A percentile compares a stretch with the other conserved stretches of the same genome.
Conservation (phyloP, 306 rosid species). For the Neltuma alba region DNA sequence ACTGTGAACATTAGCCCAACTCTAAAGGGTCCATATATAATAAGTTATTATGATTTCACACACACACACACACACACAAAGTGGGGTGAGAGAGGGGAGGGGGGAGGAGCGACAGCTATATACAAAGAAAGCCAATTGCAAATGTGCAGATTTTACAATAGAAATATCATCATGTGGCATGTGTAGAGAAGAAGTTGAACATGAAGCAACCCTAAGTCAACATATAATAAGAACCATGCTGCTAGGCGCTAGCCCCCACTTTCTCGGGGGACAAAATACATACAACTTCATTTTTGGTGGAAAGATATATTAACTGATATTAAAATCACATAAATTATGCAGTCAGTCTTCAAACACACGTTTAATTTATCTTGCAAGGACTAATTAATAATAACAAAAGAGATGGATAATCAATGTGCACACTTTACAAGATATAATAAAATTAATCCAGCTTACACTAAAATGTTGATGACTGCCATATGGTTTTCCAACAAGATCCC, state of each 20-base stretch:
- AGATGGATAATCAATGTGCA: conserved; percentile 12
- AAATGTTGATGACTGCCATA: conserved; percentile 89
- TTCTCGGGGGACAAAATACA: background rate
- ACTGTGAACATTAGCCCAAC: background rate
- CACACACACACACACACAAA: no score
- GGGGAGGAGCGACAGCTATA: background rate
- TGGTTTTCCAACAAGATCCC: conserved; percentile 74
- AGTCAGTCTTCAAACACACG: conserved; percentile 28
- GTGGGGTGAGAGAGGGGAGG: no score
- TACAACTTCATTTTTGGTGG: background rate
- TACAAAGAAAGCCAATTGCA: background rate
- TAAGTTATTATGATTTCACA: background rate
- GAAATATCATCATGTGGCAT: conserved; percentile 18
- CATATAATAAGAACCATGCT: conserved; percentile 4
- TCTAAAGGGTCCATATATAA: background rate
- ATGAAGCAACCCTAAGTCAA: conserved; percentile 14
- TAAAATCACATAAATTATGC: conserved; percentile 11
- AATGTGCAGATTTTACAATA: background rate
- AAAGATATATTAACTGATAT: background rate
- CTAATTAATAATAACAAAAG: conserved; percentile 18
- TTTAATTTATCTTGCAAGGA: conserved; percentile 5
- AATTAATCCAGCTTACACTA: conserved; percentile 55
- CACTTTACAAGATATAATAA: background rate
- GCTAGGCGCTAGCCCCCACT: background rate
- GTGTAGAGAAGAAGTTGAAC: conserved; percentile 23